These are phyloP conservation scores for Lepidium africanum DNA, from an alignment of 345 rosid species.

Conservation along the genomic window DNA sequence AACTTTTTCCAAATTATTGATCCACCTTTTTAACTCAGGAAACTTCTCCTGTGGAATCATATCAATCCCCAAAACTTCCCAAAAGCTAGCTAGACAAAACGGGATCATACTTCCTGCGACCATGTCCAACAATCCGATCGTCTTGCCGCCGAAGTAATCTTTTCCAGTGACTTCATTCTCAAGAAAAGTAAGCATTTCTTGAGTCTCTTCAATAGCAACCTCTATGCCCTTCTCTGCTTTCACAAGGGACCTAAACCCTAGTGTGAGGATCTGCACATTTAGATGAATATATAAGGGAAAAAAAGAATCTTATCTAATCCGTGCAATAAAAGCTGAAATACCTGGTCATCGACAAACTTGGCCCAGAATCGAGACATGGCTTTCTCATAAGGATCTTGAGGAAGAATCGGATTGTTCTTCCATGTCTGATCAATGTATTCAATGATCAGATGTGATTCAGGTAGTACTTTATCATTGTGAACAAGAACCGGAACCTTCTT, in stretches of 20 bases:
- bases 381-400: slow-evolving; percentile 31
- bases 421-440: slow-evolving; percentile 43
- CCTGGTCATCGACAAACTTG: slow-evolving; percentile 25
- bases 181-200: slow-evolving; percentile 8
- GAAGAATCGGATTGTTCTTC: slow-evolving; percentile 31
- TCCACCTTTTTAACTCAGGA: slow-evolving; percentile 24
- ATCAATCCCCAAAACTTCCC: slow-evolving; percentile 20
- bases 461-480: slow-evolving; percentile 28
- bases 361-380: slow-evolving; percentile 41
- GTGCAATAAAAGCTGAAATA: background rate
- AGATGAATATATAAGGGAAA: background rate
- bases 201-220: slow-evolving; percentile 15
- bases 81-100: slow-evolving; percentile 8
- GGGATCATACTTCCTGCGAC: slow-evolving; percentile 20
- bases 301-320: background rate
- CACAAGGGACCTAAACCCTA: slow-evolving; percentile 2
- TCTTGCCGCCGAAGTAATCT: slow-evolving; percentile 31
- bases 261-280: background rate
- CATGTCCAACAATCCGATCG: slow-evolving; percentile 23
- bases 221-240: slow-evolving; percentile 9
- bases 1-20: slow-evolving; percentile 5
- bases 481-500: slow-evolving; percentile 35
- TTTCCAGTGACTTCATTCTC: slow-evolving; percentile 26
- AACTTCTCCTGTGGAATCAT: slow-evolving; percentile 23
- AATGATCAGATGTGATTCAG: slow-evolving; percentile 30